A percentile compares a stretch with the other conserved stretches of the same genome.
Conservation (phyloP, 1,284 basidiomycete species). For the Ustilago lituana region DNA sequence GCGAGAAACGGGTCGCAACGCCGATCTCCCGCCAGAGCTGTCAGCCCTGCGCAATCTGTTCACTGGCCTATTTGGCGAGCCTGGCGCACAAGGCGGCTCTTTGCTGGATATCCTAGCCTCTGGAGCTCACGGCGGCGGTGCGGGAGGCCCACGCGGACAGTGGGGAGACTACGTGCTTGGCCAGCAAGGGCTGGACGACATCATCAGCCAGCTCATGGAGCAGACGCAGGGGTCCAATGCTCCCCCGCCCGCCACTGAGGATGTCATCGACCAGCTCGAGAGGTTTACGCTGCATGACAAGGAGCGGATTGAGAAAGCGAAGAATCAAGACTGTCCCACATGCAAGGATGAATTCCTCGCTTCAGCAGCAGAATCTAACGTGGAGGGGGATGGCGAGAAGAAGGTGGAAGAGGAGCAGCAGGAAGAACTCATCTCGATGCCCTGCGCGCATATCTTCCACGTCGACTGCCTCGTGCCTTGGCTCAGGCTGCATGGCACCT, state of each 20-base stretch:
- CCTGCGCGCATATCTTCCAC: slow-evolving; percentile 59
- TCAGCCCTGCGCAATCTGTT: slow-evolving; percentile 51
- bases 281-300: slow-evolving; percentile 37
- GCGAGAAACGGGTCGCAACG: background rate
- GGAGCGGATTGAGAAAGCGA: slow-evolving; percentile 36
- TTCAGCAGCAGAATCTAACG: background rate
- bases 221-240: slow-evolving; percentile 54
- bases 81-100: slow-evolving; percentile 31
- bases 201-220: slow-evolving; percentile 62
- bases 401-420: slow-evolving; percentile 44
- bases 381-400: background rate
- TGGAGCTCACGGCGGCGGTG: slow-evolving; percentile 21
- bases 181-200: slow-evolving; percentile 58
- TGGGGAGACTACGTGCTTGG: slow-evolving; percentile 59
- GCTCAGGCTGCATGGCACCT: slow-evolving; percentile 55
- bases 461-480: slow-evolving; percentile 60
- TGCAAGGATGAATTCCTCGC: slow-evolving; percentile 59
- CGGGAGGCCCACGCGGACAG: slow-evolving; percentile 38
- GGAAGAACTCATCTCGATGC: slow-evolving; percentile 53
- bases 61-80: slow-evolving; percentile 50
- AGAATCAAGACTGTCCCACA: slow-evolving; percentile 58
- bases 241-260: slow-evolving; percentile 54
- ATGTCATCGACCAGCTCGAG: slow-evolving; percentile 53
- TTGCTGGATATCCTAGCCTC: slow-evolving; percentile 47
- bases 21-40: slow-evolving; percentile 51